Percentiles rank a stretch among this genome's conserved stretches.
phyloP scores from a whole-genome alignment of 2,329 filamentous ascomycete species.

The Paraphaeosphaeria sporulosa region DNA sequence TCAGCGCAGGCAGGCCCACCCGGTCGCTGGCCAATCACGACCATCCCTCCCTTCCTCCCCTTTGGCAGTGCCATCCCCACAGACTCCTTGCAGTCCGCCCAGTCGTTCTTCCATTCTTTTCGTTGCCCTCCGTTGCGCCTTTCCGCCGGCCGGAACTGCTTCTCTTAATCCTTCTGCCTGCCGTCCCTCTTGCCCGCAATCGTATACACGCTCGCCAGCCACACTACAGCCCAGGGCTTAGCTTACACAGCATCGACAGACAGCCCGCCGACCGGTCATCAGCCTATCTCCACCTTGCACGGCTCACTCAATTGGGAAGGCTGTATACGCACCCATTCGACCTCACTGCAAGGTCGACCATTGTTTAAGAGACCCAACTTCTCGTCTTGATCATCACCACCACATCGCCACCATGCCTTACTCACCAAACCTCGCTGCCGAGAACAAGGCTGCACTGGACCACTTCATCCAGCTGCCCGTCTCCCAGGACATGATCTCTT shows the following conservation, averaged over 20 bases:
- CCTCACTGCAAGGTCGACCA: conserved; percentile 17
- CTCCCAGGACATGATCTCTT: conserved; percentile 76
- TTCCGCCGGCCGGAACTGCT: conserved; percentile 43
- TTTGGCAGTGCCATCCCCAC: conserved; percentile 37
- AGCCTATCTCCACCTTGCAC: conserved; percentile 37
- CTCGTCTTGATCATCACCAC: conserved; percentile 22
- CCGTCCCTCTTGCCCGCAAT: conserved; percentile 38
- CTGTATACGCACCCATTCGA: conserved; percentile 12
- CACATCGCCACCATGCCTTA: conserved; percentile 51
- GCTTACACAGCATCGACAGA: conserved; percentile 45
- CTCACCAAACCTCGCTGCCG: conserved; percentile 51
- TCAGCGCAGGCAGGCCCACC: conserved; percentile 28
- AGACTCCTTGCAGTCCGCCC: conserved; percentile 29
- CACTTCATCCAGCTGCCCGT: conserved; percentile 82
- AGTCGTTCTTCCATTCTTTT: conserved; percentile 22
- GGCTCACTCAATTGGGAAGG: conserved; percentile 35
- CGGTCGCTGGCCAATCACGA: conserved; percentile 29
- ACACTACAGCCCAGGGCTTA: conserved; percentile 42
- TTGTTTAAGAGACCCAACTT: conserved; percentile 27
- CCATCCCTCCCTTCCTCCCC: conserved; percentile 13
- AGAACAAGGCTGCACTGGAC: conserved; percentile 78
- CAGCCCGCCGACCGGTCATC: conserved; percentile 25
- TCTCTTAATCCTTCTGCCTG: conserved; percentile 33
- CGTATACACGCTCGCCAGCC: conserved; percentile 34
- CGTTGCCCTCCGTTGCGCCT: conserved; percentile 24